Conservation (phyloP, 139 green algal species). For the Picocystis salinarum region DNA sequence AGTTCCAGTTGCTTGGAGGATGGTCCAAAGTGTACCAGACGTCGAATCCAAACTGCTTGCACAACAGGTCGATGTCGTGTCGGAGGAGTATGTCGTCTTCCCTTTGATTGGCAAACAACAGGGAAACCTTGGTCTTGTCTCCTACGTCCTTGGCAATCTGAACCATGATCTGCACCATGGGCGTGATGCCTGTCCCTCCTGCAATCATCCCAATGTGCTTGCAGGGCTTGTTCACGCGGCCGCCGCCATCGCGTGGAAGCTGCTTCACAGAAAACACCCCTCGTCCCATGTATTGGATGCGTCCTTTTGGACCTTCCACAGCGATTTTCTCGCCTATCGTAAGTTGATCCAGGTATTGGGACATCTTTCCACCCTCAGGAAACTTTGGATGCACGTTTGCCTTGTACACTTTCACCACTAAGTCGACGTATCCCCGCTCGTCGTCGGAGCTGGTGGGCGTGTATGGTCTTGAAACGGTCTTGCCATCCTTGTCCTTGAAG, state of each 20-base stretch:
- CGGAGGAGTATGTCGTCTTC: conserved; percentile 78
- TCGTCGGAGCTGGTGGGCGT: conserved; percentile 47
- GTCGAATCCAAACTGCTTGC: conserved; percentile 1
- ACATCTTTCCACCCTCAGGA: conserved; percentile 66
- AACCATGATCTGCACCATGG: conserved; percentile 77
- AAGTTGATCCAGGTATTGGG: too few species aligned
- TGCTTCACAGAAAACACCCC: too few species aligned
- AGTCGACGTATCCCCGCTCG: conserved; percentile 41
- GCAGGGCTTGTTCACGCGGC: too few species aligned
- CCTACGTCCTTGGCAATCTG: conserved; percentile 41
- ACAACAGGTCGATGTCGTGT: conserved; percentile 28
- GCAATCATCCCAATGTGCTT: conserved; percentile 59
- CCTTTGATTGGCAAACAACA: conserved; percentile 74
- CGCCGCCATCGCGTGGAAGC: too few species aligned
- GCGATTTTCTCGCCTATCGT: too few species aligned
- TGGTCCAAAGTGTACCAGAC: not conserved
- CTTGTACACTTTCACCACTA: conserved; percentile 79
- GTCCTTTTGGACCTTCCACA: too few species aligned
- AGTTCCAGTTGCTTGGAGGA: conserved; percentile 27
- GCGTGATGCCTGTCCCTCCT: conserved; percentile 84
- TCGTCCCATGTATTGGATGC: too few species aligned
- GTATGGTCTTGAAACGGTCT: conserved; percentile 48
- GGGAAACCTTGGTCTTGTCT: conserved; percentile 26
- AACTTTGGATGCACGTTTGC: conserved; percentile 76
- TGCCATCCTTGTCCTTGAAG: conserved; percentile 25